These are phyloP conservation scores for Uronychia setigera DNA, from an alignment of 73 alveolate genomes.

Conservation along the genomic window DNA sequence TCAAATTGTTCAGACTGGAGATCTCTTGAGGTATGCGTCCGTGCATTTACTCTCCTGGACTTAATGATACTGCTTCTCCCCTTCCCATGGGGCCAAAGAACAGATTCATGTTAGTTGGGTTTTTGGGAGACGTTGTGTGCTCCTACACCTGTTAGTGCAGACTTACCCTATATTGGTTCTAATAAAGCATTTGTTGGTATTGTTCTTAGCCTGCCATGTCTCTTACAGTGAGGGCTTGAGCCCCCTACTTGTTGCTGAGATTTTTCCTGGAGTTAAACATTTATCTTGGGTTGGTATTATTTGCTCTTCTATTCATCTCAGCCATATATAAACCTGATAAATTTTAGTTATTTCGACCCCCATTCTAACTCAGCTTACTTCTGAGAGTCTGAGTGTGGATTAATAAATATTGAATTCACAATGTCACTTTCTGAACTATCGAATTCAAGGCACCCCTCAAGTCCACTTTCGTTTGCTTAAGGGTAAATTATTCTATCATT, in stretches of 20 bases:
- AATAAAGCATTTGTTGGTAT: background rate
- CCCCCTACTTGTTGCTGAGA: background rate
- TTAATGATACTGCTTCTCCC: background rate
- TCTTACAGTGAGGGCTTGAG: background rate
- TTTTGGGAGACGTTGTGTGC: constrained; percentile 4
- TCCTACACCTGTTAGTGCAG: background rate
- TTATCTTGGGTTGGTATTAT: background rate
- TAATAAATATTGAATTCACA: too few relatives aligned
- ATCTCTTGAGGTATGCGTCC: background rate
- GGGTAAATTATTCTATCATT: too few relatives aligned
- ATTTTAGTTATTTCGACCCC: background rate
- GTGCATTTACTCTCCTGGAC: background rate
- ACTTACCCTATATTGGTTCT: background rate
- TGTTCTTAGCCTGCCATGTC: background rate
- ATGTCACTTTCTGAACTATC: too few relatives aligned
- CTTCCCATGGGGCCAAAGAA: background rate
- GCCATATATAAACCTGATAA: background rate
- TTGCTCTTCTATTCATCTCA: background rate
- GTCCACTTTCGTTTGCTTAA: too few relatives aligned
- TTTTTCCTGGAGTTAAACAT: background rate
- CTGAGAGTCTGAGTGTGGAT: background rate
- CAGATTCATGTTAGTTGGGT: background rate
- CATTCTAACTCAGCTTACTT: background rate
- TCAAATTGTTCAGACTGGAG: background rate
- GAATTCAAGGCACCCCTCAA: too few relatives aligned